Percentiles rank a stretch among this genome's conserved stretches.
These are phyloP conservation scores for Flagelloscypha sp. DNA, from an alignment of 768 basidiomycete genomes.

Conservation along the genomic window DNA sequence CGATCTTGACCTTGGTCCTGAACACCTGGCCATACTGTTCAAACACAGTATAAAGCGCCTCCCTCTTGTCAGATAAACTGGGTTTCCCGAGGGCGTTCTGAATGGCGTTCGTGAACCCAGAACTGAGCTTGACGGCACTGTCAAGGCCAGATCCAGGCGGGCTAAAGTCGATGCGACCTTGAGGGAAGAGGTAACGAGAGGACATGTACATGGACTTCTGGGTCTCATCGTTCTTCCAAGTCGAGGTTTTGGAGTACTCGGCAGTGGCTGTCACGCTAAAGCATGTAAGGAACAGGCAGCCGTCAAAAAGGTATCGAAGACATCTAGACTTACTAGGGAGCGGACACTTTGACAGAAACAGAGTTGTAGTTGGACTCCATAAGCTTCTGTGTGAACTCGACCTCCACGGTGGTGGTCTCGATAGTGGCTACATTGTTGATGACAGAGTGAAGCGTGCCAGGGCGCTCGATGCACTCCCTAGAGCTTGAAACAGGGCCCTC, in stretches of 20 bases:
- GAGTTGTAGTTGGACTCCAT: no score
- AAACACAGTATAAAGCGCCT: conserved; percentile 1
- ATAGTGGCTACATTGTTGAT: no score
- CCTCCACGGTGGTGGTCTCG: no score
- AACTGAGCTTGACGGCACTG: background rate
- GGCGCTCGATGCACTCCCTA: no score
- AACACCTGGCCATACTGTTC: conserved; percentile 1
- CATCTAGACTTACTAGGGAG: no score
- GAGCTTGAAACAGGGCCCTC: no score
- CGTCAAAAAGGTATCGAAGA: no score
- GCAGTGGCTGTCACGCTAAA: background rate
- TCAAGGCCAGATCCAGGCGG: background rate
- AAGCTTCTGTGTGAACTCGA: no score
- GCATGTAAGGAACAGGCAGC: no score
- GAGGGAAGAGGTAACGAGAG: conserved; percentile 1
- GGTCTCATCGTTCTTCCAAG: background rate
- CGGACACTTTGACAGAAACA: no score
- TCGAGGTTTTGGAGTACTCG: background rate
- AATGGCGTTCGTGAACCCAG: background rate
- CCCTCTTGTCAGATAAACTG: background rate
- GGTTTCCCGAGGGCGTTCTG: background rate
- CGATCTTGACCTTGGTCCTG: background rate
- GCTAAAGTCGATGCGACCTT: conserved; percentile 1
- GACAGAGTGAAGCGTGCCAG: no score
- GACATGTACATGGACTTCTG: conserved; percentile 1